A percentile compares a stretch with the other conserved stretches of the same genome.
These are phyloP conservation scores for Iberis amara DNA, from an alignment of 441 rosid species.

Conservation along the genomic window DNA sequence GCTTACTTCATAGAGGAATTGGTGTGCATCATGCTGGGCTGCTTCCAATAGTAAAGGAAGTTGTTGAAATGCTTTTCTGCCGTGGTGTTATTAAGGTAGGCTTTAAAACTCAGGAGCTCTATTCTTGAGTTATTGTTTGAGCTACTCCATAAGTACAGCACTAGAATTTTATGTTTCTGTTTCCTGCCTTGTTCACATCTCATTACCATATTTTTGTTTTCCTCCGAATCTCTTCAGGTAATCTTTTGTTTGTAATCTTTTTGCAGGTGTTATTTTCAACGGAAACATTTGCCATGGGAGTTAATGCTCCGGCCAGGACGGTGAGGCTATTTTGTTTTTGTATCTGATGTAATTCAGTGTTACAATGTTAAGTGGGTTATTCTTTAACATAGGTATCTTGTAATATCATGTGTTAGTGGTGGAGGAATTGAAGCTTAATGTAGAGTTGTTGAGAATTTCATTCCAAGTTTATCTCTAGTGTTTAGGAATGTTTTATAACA, in stretches of 20 bases:
- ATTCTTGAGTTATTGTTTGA: conserved; percentile 1
- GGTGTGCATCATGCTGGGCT: conserved; percentile 99
- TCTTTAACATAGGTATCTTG: conserved; percentile 1
- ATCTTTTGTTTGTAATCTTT: conserved; percentile 24
- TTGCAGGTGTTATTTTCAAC: conserved; percentile 88
- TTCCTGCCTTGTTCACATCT: conserved; percentile 9
- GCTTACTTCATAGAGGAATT: conserved; percentile 82
- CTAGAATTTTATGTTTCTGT: background rate
- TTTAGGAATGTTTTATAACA: conserved; percentile 1
- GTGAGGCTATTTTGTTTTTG: conserved; percentile 40
- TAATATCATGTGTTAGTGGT: background rate
- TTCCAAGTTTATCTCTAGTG: conserved; percentile 2
- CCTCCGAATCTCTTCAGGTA: conserved; percentile 3
- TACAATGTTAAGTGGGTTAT: conserved; percentile 20
- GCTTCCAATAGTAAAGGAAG: conserved; percentile 99
- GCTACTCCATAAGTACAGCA: conserved; percentile 5
- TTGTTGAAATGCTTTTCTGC: conserved; percentile 97
- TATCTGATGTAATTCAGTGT: conserved; percentile 5
- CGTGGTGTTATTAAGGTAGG: conserved; percentile 95
- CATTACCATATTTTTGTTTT: conserved; percentile 1
- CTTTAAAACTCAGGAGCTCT: background rate
- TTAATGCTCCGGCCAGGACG: conserved; percentile 98
- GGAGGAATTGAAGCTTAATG: background rate
- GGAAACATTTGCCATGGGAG: conserved; percentile 99
- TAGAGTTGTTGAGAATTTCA: conserved; percentile 1